Evolutionary conservation across 2,329 filamentous ascomycete species (phyloP), one percentile per base, ranked within the genome.

Genomic region (Trichoderma semiorbis): DNA sequence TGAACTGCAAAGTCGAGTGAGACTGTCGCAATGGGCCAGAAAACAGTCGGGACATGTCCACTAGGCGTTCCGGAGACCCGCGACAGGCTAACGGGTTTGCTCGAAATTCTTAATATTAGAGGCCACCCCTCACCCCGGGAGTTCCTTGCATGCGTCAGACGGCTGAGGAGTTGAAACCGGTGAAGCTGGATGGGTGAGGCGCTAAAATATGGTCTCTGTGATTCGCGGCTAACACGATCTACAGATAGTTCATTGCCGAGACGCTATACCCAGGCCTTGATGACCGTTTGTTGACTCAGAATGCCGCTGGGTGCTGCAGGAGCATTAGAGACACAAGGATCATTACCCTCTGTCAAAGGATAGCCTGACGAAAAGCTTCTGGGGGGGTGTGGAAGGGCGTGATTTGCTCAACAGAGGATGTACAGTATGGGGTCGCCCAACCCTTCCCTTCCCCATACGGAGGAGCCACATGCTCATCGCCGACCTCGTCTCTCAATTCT

Each of bases 141-240:
- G 53, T 62, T 34, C 66, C 66, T 69, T 61, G 57, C 66, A 69
- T 62, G 65, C 30, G 67, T 62, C 57, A 53, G 67, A 61, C 36
- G 55, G 55, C 28, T 34, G 36, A 69, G 47, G n/a, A 53, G 47
- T 62, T 53, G 57, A 69, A 50, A 69, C 67, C 57, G 57, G 67
- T 53, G 67, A 69, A 53, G 57, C 14, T 69, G 57, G 8, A n/a
- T 69, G 39, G 39, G 8, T 50, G 28, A 18, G 32, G 34, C 67
- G n/a, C 67, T 62, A 69, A 50, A 61, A 36, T 36, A 11, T 36
- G 30, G 57, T 10, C 66, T 53, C 5, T 60, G 65, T 68, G 67
- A 69, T 69, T 34, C 57, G 67, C 67, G 67, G 67, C 67, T 62
- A 62, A 62, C 57, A 21, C 39, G 67, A 69, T 69, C 57, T 69